Evolutionary conservation across 2,329 filamentous ascomycete species (phyloP).

Genomic region (Arthrobotrys musiformis): DNA sequence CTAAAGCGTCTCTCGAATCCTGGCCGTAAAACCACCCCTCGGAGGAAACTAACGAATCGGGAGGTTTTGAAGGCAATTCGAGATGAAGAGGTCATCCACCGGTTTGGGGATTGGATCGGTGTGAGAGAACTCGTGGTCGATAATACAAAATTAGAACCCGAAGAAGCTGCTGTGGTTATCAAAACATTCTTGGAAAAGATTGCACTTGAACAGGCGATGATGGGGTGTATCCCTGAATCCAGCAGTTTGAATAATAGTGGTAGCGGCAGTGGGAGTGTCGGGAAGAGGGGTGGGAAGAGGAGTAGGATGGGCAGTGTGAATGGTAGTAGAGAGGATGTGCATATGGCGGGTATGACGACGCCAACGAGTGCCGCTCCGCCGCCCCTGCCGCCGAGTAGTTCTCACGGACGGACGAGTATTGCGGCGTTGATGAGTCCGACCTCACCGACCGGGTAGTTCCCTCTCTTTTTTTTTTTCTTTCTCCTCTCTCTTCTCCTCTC

Average conservation of each 20-base stretch:
- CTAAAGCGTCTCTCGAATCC: conserved; percentile 51
- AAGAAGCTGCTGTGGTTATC: conserved; percentile 48
- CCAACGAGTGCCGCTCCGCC: neutral
- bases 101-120: conserved; percentile 57
- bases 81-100: conserved; percentile 57
- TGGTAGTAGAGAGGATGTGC: conserved; percentile 43
- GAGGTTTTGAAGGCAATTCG: conserved; percentile 57
- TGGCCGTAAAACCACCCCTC: conserved; percentile 47
- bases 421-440: conserved; percentile 40
- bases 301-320: conserved; percentile 33
- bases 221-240: neutral
- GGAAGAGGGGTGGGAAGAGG: conserved; percentile 34
- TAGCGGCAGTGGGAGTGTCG: neutral
- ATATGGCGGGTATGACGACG: conserved; percentile 34
- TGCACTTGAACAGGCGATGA: conserved; percentile 39
- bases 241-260: neutral
- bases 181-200: conserved; percentile 50
- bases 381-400: neutral
- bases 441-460: conserved; percentile 6
- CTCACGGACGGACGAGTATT: conserved; percentile 48
- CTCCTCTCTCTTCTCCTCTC: neutral
- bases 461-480: neutral
- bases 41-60: conserved; percentile 59
- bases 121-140: conserved; percentile 58
- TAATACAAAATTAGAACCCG: conserved; percentile 56